These are phyloP conservation scores for Colletotrichum lentis DNA, from an alignment of 2,329 filamentous ascomycete genomes.

Conservation along the genomic window DNA sequence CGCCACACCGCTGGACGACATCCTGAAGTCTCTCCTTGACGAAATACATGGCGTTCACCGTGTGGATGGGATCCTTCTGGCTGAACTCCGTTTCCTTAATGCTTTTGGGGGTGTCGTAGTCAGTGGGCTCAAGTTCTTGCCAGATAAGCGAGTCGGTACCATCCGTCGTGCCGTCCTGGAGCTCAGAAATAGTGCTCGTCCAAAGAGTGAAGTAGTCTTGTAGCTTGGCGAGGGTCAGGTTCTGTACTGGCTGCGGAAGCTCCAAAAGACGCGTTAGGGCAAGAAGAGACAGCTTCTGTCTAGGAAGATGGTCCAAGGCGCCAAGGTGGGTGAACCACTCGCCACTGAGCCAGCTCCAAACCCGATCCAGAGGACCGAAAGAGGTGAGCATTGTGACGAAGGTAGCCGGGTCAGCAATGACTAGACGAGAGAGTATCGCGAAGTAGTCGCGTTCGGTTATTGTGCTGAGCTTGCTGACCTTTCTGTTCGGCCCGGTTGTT, in stretches of 20 bases:
- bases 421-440: conserved; percentile 79
- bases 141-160: conserved; percentile 62
- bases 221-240: conserved; percentile 66
- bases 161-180: conserved; percentile 67
- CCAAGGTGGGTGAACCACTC: conserved; percentile 77
- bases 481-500: conserved; percentile 81
- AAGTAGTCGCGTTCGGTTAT: conserved; percentile 87
- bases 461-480: conserved; percentile 72
- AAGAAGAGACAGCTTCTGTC: conserved; percentile 76
- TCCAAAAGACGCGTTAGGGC: conserved; percentile 77
- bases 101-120: conserved; percentile 66
- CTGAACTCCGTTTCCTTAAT: conserved; percentile 61
- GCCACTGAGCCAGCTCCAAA: conserved; percentile 66
- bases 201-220: conserved; percentile 81
- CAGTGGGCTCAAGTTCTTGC: conserved; percentile 51
- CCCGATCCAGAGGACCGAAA: conserved; percentile 56
- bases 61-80: conserved; percentile 72
- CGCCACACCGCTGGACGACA: conserved; percentile 68
- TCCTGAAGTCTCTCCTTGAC: conserved; percentile 68
- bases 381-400: conserved; percentile 68
- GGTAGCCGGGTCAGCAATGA: conserved; percentile 73
- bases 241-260: conserved; percentile 64
- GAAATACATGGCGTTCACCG: conserved; percentile 69
- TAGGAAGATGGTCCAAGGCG: conserved; percentile 69
- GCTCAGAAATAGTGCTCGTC: conserved; percentile 73